phyloP scores from a whole-genome alignment of 108 stramenopile species.

The Nannochloropsis salina region DNA sequence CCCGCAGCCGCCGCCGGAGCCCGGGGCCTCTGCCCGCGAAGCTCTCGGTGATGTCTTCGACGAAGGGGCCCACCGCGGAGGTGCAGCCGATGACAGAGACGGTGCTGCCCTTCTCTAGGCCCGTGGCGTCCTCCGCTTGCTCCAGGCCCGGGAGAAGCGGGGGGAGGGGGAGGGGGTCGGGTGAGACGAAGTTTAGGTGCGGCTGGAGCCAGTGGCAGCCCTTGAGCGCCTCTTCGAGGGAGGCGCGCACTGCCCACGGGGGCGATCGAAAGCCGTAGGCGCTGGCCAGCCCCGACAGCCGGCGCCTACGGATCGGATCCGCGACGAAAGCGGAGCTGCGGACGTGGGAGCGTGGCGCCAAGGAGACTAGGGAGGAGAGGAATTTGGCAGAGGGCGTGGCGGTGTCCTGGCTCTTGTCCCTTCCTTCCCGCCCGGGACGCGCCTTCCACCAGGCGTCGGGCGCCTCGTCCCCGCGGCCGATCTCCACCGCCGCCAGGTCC shows the following conservation, averaged over 20 bases:
- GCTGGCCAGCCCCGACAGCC: not conserved
- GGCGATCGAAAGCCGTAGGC: not conserved
- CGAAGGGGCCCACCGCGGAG: not conserved
- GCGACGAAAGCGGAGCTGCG: not conserved
- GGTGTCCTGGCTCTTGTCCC: not conserved
- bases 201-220: not conserved
- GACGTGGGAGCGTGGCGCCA: not conserved
- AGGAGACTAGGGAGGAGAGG: not conserved
- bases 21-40: not conserved
- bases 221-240: not conserved
- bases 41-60: not conserved
- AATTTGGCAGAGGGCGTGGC: not conserved
- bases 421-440: not conserved
- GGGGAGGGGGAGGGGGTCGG: not conserved
- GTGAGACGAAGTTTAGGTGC: not conserved
- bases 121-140: not conserved
- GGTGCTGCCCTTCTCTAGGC: not conserved
- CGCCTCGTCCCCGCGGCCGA: not conserved
- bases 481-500: constrained; percentile 9
- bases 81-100: not conserved
- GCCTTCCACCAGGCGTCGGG: no score
- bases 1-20: not conserved
- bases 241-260: not conserved
- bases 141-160: not conserved
- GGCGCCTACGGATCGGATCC: not conserved